Percentiles rank a stretch among this genome's conserved stretches.
Conservation (phyloP, 768 basidiomycete species). For the Agaricus subrufescens region DNA sequence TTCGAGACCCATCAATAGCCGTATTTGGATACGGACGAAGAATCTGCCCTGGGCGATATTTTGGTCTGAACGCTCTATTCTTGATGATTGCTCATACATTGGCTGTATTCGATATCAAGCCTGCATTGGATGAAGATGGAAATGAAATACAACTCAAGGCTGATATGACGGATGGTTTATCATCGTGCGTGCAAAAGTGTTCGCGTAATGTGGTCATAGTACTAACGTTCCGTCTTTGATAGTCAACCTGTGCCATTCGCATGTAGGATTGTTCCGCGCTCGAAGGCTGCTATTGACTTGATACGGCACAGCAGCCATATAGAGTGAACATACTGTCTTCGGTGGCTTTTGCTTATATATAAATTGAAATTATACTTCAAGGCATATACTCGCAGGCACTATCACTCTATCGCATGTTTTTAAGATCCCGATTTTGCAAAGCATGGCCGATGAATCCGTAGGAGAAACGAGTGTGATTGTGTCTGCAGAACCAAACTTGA, state of each 20-base stretch:
- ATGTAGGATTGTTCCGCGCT: slow-evolving; percentile 3
- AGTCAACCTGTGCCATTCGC: slow-evolving; percentile 8
- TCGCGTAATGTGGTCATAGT: neutral
- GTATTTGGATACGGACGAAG: slow-evolving; percentile 28
- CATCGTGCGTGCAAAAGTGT: slow-evolving; percentile 15
- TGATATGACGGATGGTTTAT: slow-evolving; percentile 16
- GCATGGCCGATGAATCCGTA: no score
- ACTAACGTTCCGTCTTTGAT: neutral
- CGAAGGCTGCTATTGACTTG: slow-evolving; percentile 1
- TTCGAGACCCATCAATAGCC: slow-evolving; percentile 19
- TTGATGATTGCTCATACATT: slow-evolving; percentile 16
- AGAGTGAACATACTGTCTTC: neutral
- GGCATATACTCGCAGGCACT: no score
- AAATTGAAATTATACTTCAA: no score
- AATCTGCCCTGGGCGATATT: slow-evolving; percentile 21
- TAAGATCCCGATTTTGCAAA: no score
- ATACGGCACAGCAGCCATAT: neutral
- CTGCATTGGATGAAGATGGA: slow-evolving; percentile 18
- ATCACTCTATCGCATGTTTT: no score
- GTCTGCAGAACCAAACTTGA: no score
- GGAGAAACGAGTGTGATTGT: no score
- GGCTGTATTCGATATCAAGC: slow-evolving; percentile 19
- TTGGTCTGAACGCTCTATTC: slow-evolving; percentile 19
- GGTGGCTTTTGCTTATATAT: no score
- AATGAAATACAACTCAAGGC: slow-evolving; percentile 14